Evolutionary conservation across 2,329 filamentous ascomycete genomes (phyloP), one percentile per base, ranked within the genome.

Genomic region (Lecanicillium sp.): DNA sequence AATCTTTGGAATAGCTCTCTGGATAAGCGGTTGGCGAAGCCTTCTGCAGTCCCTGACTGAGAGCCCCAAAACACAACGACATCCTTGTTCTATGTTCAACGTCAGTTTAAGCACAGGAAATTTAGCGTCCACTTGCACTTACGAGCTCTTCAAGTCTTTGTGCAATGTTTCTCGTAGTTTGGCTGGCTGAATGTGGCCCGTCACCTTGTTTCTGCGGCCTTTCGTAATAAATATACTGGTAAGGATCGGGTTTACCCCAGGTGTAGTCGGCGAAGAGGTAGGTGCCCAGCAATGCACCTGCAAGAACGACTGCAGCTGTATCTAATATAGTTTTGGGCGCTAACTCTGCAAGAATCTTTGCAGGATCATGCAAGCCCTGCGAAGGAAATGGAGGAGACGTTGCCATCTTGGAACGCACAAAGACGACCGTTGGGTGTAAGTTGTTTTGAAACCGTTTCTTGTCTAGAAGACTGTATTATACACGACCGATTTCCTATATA

Each of bases 31-130:
- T 84, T 87, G 45, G 88, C 88, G 55, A 94, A 94, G 60, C 92
- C 85, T 64, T 95, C 88, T 20, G 89, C 88, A 13, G 87, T 95
- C 50, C 88, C 88, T n/a, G 89, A 95, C 65, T 95, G 89, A 16
- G 88, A 95, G 44, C 88, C 88, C 59, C 92, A 95, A 70, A 95
- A 94, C 50, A 95, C 82, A 45, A 95, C 80, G 6, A 25, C 22
- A 25, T 25, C 22, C 11, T 25, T 25, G 7, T n/a, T n/a, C 22
- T 11, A 6, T 25, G 22, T 11, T 25, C 22, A n/a, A n/a, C n/a
- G n/a, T n/a, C n/a, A n/a, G 4, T 5, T n/a, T 20, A 19, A 3
- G 38, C 11, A 7, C 20, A 31, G 9, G 9, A 6, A 7, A 11
- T 16, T 13, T n/a, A n/a, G n/a, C n/a, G n/a, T n/a, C n/a, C n/a